Evolutionary conservation across 257 asterid genomes (phyloP), one percentile per base, ranked within the genome.

Genomic region (Plantago ovata): DNA sequence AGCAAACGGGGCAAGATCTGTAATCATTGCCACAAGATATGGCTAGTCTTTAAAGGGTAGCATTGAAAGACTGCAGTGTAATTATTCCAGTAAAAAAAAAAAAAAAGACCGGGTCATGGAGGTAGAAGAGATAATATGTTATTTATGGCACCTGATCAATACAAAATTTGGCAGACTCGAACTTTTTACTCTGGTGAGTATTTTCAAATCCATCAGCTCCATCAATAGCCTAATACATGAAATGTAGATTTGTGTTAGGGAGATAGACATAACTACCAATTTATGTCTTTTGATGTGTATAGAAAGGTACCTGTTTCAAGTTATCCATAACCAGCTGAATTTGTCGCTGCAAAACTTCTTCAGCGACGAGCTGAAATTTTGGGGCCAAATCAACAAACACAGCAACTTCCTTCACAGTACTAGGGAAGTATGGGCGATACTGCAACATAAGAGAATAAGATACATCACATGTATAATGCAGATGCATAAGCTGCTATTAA

Each of bases 361-460:
- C 94, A 13, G 95, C 96, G 78, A 89, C 71, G 65, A 82, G 68
- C 74, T 81, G 94, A 62, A 93, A 81, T 71, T 79, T 86, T 60
- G 99, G 95, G 69, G 95, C 95, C 89, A 93, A 78, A 79, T 93
- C 99, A 63, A 81, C 70, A 77, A 93, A 93, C 24, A 86, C 94
- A 20, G 86, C 86, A 66, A 63, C 61, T 52, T 93, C 99, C 72
- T 81, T 93, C 67, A 89, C 69, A 39, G 79, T 60, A 74, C 82
- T 66, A 61, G 97, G 97, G 62, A 93, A 86, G 84, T 66, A 77
- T 38, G 91, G 78, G 51, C 98, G 96, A 70, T 89, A 93, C 98
- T 93, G 95, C 56, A 77, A 77, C 40, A 82, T 53, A 41, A 43
- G 53, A 76, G 71, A 68, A 42, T 14, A 44, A 22, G 38, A 53